Percentiles rank a stretch among this genome's conserved stretches.
These are phyloP conservation scores for Volvox africanus DNA, from an alignment of 139 green algal genomes.

Conservation along the genomic window DNA sequence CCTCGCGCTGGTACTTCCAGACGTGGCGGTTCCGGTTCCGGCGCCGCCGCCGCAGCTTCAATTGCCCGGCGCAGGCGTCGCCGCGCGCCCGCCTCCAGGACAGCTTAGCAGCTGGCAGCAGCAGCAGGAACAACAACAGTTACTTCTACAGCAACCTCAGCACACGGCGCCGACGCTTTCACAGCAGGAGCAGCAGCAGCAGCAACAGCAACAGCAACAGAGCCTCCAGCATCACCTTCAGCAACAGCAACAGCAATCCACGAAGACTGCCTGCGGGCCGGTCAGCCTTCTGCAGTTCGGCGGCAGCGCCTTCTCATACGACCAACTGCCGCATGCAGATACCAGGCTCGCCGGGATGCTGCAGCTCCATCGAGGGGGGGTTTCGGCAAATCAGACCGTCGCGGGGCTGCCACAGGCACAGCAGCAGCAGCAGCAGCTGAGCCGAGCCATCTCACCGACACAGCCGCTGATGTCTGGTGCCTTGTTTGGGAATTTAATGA, in stretches of 20 bases:
- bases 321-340: not conserved
- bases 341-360: not conserved
- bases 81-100: too few species aligned
- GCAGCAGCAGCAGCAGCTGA: not conserved
- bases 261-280: not conserved
- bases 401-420: not conserved
- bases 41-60: not conserved
- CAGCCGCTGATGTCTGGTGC: not conserved
- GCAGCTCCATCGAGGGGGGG: not conserved
- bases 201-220: not conserved
- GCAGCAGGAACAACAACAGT: not conserved
- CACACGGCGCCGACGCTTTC: too few species aligned
- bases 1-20: not conserved
- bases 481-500: not conserved
- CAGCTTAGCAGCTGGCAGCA: not conserved
- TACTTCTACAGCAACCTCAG: too few species aligned
- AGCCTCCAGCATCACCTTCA: not conserved
- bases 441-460: not conserved
- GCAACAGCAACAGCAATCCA: not conserved
- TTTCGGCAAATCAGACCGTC: not conserved
- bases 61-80: too few species aligned
- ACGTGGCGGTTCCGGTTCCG: not conserved
- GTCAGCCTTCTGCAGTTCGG: not conserved
- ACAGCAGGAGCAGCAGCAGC: not conserved
- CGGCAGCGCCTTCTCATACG: not conserved